A percentile compares a stretch with the other conserved stretches of the same genome.
Evolutionary conservation across 2,329 filamentous ascomycete species (phyloP).

Genomic region (Ceratocystis ficicola): DNA sequence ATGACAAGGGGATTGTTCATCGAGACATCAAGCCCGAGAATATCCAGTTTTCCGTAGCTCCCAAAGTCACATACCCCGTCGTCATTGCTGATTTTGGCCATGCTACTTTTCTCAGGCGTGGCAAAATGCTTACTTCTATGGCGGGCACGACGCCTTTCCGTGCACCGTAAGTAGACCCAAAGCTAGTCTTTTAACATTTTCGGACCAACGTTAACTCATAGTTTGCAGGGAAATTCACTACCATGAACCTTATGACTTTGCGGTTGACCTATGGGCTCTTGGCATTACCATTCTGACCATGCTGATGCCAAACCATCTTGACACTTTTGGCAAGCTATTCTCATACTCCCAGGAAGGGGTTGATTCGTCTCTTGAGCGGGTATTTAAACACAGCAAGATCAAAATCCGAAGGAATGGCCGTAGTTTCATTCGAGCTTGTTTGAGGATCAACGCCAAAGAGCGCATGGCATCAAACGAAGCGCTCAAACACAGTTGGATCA

Average conservation of each 20-base stretch:
- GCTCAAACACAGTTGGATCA: slow-evolving; percentile 17
- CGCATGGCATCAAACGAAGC: slow-evolving; percentile 18
- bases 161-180: slow-evolving; percentile 36
- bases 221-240: slow-evolving; percentile 34
- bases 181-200: not conserved
- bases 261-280: slow-evolving; percentile 42
- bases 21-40: slow-evolving; percentile 46
- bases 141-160: slow-evolving; percentile 39
- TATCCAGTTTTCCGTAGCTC: slow-evolving; percentile 38
- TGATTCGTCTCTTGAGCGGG: slow-evolving; percentile 5
- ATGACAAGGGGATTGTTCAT: slow-evolving; percentile 39
- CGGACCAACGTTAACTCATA: not conserved
- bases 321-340: not conserved
- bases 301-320: slow-evolving; percentile 22
- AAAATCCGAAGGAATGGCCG: slow-evolving; percentile 13
- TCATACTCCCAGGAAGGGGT: slow-evolving; percentile 2
- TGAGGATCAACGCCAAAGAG: slow-evolving; percentile 6
- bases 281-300: slow-evolving; percentile 36
- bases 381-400: slow-evolving; percentile 5
- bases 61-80: slow-evolving; percentile 35
- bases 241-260: slow-evolving; percentile 27
- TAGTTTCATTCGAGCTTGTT: slow-evolving; percentile 17
- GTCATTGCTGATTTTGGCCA: slow-evolving; percentile 43
- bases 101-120: slow-evolving; percentile 34
- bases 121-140: slow-evolving; percentile 33